Evolutionary conservation across 2,329 filamentous ascomycete species (phyloP), one percentile per base, ranked within the genome.

Genomic region (Cryphonectria japonica): DNA sequence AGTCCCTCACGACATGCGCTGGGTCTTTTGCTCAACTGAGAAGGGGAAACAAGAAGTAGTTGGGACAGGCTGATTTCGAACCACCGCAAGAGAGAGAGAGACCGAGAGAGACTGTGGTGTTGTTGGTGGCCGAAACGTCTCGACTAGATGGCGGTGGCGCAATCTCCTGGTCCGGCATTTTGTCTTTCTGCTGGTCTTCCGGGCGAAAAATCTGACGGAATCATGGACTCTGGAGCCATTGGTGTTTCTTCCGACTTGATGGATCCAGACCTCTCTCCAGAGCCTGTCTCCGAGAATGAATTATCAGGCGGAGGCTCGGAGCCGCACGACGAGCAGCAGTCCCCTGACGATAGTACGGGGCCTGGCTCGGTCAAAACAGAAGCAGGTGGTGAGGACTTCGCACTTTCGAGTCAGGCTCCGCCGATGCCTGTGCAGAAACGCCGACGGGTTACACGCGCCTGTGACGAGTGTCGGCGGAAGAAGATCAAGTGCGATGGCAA

Each of bases 401-500:
- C 67, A 54, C 68, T 59, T 26, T 69, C 41, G 70, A 72, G 52
- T 34, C 67, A 52, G 59, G 63, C 43, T 41, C 43, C 32, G 63
- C 63, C 68, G 54, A 82, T 84, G 75, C 92, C 91, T 19, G 85
- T 92, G 71, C 92, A 94, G 78, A 95, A 95, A 79, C 87, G 93
- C 73, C 86, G 92, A 69, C 87, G 93, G 78, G 93, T 95, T 61
- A 95, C 92, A 29, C 86, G 93, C 76, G 93, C 93, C 57, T 95
- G 93, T 81, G 93, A 94, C 76, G 92, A 95, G 80, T 95, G 93
- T 78, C 88, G 93, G 70, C 87, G 92, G 75, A 95, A 95, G 80
- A 95, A 95, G 81, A 95, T 95, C 78, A 95, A 95, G 79, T 95
- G 92, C 76, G 92, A 95, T 79, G 93, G 92, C 75, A 94, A 94